A percentile compares a stretch with the other conserved stretches of the same genome.
Conservation (phyloP, 495 filamentous ascomycete species). For the Parathielavia hyrcaniae region DNA sequence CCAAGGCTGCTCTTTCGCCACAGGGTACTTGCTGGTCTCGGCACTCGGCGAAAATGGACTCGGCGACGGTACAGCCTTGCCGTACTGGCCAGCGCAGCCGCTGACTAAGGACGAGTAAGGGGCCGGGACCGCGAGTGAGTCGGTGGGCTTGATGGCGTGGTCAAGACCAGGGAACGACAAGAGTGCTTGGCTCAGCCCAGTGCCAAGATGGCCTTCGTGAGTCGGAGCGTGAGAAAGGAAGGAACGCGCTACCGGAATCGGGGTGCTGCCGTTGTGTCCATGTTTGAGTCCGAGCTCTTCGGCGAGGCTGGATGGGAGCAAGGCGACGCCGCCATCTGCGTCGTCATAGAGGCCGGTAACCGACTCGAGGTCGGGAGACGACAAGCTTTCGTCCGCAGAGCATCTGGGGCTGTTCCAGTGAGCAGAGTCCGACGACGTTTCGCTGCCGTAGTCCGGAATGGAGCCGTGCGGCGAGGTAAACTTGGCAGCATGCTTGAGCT, state of each 20-base stretch:
- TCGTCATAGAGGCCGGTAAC: neutral
- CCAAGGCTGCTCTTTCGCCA: conserved; percentile 21
- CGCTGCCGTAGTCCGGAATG: conserved; percentile 17
- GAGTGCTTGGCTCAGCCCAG: conserved; percentile 10
- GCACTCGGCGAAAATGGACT: conserved; percentile 2
- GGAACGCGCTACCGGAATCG: neutral
- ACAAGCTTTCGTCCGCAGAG: conserved; percentile 1
- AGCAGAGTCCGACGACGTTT: conserved; percentile 14
- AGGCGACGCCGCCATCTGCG: conserved; percentile 9
- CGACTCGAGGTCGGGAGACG: conserved; percentile 8
- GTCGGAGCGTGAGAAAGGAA: neutral
- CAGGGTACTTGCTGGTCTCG: neutral
- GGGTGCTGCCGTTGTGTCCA: neutral
- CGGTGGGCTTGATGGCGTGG: neutral
- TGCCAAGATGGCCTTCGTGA: conserved; percentile 7
- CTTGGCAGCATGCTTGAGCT: neutral
- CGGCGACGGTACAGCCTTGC: neutral
- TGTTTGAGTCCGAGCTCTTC: neutral
- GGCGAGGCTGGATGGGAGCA: conserved; percentile 4
- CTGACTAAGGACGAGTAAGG: neutral
- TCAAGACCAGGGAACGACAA: neutral
- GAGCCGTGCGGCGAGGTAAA: conserved; percentile 2
- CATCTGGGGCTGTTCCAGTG: conserved; percentile 16
- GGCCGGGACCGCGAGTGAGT: neutral
- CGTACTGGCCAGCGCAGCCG: neutral